A percentile compares a stretch with the other conserved stretches of the same genome.
Evolutionary conservation across 1,284 basidiomycete genomes (phyloP).

Genomic region (Puccinia sorghi): DNA sequence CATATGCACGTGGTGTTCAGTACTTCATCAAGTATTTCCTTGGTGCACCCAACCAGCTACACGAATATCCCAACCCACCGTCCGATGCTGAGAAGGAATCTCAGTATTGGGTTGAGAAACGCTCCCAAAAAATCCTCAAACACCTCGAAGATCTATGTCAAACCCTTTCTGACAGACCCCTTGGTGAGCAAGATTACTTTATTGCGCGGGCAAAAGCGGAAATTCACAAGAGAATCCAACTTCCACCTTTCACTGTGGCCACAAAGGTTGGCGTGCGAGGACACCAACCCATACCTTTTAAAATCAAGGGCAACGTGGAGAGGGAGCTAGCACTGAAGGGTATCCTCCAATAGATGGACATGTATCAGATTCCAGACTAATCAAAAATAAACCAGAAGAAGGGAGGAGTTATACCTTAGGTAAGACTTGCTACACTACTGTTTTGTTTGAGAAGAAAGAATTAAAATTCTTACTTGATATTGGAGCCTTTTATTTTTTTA

Average conservation of each 20-base stretch:
- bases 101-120: constrained; percentile 20
- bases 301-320: neutral
- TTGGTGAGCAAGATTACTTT: neutral
- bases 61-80: neutral
- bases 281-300: neutral
- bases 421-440: neutral
- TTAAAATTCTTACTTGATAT: neutral
- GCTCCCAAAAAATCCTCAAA: neutral
- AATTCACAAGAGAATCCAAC: constrained; percentile 9
- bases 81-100: neutral
- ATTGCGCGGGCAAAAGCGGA: neutral
- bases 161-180: neutral
- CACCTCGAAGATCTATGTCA: neutral
- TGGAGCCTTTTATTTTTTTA: neutral
- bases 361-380: neutral
- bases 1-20: constrained; percentile 1
- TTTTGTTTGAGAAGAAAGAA: neutral
- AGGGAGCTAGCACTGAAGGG: neutral
- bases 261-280: neutral
- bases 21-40: constrained; percentile 13
- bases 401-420: neutral
- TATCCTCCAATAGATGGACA: too few species aligned
- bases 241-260: constrained; percentile 1
- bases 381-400: neutral
- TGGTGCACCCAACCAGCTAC: neutral